A percentile compares a stretch with the other conserved stretches of the same genome.
These are phyloP conservation scores for Podospora conica DNA, from an alignment of 495 filamentous ascomycete species.

Conservation along the genomic window DNA sequence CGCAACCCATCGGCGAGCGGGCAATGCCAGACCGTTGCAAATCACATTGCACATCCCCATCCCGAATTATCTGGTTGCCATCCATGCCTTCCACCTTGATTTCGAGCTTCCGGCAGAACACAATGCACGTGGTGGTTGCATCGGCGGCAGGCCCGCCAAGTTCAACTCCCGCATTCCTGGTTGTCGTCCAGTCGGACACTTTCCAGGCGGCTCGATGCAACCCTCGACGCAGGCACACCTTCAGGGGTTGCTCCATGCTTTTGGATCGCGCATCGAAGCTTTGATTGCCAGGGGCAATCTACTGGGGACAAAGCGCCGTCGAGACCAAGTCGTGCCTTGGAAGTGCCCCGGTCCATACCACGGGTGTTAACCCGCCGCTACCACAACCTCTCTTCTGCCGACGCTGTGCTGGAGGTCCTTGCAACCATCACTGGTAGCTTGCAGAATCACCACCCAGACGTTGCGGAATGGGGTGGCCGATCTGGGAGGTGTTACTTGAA, in stretches of 20 bases:
- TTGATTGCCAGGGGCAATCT: constrained; percentile 14
- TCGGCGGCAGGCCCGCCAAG: constrained; percentile 5
- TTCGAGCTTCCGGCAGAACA: constrained; percentile 6
- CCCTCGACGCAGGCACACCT: constrained; percentile 1
- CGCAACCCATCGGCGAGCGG: background rate
- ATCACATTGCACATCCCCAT: background rate
- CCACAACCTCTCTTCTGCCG: background rate
- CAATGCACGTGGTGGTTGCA: constrained; percentile 15
- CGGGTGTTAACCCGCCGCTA: constrained; percentile 6
- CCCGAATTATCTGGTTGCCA: constrained; percentile 3
- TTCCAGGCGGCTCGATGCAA: constrained; percentile 12
- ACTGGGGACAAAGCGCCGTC: constrained; percentile 6
- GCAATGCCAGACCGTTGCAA: background rate
- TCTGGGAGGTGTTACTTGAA: constrained; percentile 10
- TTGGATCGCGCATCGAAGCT: constrained; percentile 11
- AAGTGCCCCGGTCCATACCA: constrained; percentile 23
- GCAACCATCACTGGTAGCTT: background rate
- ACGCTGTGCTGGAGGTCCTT: background rate
- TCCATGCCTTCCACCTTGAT: constrained; percentile 9
- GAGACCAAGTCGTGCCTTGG: constrained; percentile 20
- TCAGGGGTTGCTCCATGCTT: constrained; percentile 18
- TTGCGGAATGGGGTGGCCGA: background rate
- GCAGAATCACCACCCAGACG: background rate
- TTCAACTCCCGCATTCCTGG: constrained; percentile 5
- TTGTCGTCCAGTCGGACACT: constrained; percentile 13